These are phyloP conservation scores for Punctularia strigosozonata DNA, from an alignment of 768 basidiomycete species.

Conservation along the genomic window DNA sequence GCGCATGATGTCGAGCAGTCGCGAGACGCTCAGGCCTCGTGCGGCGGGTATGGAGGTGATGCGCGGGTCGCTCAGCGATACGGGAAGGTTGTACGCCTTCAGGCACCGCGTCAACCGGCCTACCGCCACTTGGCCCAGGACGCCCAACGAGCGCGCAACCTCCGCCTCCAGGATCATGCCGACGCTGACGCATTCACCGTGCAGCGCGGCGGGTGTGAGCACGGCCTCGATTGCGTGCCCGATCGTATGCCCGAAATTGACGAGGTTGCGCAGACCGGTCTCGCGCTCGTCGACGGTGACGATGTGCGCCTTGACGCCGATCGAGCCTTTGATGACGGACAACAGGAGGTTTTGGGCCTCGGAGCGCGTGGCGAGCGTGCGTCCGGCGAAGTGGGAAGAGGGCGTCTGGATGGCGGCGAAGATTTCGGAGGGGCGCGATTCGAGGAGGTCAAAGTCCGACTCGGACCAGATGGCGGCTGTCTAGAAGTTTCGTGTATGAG, in stretches of 20 bases:
- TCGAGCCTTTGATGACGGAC: slow-evolving; percentile 84
- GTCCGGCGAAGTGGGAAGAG: slow-evolving; percentile 43
- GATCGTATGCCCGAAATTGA: slow-evolving; percentile 98
- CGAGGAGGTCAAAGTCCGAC: slow-evolving; percentile 76
- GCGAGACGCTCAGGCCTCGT: slow-evolving; percentile 62
- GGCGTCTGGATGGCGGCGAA: slow-evolving; percentile 74
- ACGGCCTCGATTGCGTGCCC: slow-evolving; percentile 98
- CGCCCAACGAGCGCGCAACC: slow-evolving; percentile 77
- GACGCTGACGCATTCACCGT: slow-evolving; percentile 92
- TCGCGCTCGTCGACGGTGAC: slow-evolving; percentile 96
- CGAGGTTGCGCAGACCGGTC: slow-evolving; percentile 92
- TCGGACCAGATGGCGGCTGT: slow-evolving; percentile 99
- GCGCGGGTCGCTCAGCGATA: slow-evolving; percentile 67
- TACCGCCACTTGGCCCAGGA: slow-evolving; percentile 84
- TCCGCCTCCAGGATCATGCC: slow-evolving; percentile 98
- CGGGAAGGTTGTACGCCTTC: slow-evolving; percentile 84
- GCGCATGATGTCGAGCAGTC: slow-evolving; percentile 83
- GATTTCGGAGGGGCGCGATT: slow-evolving; percentile 77
- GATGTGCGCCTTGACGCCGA: slow-evolving; percentile 93
- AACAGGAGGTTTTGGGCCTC: slow-evolving; percentile 75
- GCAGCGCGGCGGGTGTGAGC: slow-evolving; percentile 84
- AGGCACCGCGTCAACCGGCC: slow-evolving; percentile 82
- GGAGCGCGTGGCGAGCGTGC: slow-evolving; percentile 54
- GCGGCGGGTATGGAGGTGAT: slow-evolving; percentile 64
- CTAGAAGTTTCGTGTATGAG: slow-evolving; percentile 25